phyloP scores from a whole-genome alignment of 108 stramenopile genomes.

The Cyclostephanos invisitatus region DNA sequence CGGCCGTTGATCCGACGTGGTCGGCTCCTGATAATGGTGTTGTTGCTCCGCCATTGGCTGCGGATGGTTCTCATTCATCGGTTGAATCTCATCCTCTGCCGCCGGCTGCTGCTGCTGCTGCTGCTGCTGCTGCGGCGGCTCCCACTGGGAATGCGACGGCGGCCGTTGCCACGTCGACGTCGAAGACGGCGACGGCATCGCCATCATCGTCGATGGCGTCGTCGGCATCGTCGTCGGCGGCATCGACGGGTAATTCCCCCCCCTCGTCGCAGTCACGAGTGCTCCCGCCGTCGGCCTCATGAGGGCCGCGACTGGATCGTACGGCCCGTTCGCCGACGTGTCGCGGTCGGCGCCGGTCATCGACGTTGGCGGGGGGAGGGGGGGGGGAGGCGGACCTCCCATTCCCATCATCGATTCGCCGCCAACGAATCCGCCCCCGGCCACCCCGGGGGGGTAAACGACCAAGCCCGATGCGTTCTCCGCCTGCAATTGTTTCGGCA shows the following conservation, averaged over 20 bases:
- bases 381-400: not conserved
- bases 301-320: constrained; percentile 42
- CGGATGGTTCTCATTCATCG: not conserved
- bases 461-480: constrained; percentile 70
- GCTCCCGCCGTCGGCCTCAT: constrained; percentile 46
- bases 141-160: not conserved
- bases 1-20: too few species aligned
- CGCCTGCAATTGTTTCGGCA: constrained; percentile 81
- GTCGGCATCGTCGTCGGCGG: not conserved
- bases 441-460: too few species aligned
- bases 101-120: constrained; percentile 9
- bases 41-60: not conserved
- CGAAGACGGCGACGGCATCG: too few species aligned
- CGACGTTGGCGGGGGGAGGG: constrained; percentile 47
- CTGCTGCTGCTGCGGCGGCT: constrained; percentile 18
- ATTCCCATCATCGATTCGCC: not conserved
- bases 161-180: not conserved
- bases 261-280: not conserved
- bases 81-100: not conserved
- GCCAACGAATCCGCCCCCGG: too few species aligned
- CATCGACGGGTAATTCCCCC: not conserved
- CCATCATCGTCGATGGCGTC: not conserved
- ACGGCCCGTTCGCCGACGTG: not conserved
- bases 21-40: not conserved
- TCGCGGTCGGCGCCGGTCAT: not conserved